These are phyloP conservation scores for Candida loeiensis DNA, from an alignment of 805 yeast genomes.

Conservation along the genomic window DNA sequence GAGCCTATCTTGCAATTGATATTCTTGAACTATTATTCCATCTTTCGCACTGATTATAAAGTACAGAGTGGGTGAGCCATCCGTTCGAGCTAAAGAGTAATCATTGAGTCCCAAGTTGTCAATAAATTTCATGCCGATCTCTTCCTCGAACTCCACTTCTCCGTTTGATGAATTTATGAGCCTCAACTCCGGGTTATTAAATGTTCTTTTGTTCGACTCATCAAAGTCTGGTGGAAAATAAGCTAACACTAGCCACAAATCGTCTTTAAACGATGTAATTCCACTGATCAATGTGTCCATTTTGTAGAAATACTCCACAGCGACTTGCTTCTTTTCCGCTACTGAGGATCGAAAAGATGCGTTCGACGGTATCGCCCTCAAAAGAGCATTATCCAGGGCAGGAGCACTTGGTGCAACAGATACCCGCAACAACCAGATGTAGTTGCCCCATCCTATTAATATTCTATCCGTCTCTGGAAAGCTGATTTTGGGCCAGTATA, in stretches of 20 bases:
- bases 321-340: slow-evolving; percentile 39
- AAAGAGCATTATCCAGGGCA: background rate
- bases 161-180: slow-evolving; percentile 63
- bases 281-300: slow-evolving; percentile 66
- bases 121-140: slow-evolving; percentile 57
- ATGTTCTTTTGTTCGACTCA: slow-evolving; percentile 18
- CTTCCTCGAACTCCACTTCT: slow-evolving; percentile 76
- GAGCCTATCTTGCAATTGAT: slow-evolving; percentile 65
- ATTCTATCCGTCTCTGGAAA: slow-evolving; percentile 63
- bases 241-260: slow-evolving; percentile 59
- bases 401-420: slow-evolving; percentile 12
- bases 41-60: slow-evolving; percentile 78
- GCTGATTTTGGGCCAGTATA: slow-evolving; percentile 78
- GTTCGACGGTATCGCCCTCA: slow-evolving; percentile 46
- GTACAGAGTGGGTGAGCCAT: slow-evolving; percentile 40
- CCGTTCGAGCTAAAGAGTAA: slow-evolving; percentile 49
- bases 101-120: slow-evolving; percentile 73
- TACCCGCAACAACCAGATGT: slow-evolving; percentile 66
- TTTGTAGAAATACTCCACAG: slow-evolving; percentile 46
- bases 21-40: slow-evolving; percentile 70
- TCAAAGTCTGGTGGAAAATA: slow-evolving; percentile 40
- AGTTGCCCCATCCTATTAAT: slow-evolving; percentile 78
- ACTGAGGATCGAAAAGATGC: slow-evolving; percentile 44
- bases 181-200: slow-evolving; percentile 68
- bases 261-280: slow-evolving; percentile 69